phyloP scores from a whole-genome alignment of 441 rosid species.

The Gossypium trilobum region DNA sequence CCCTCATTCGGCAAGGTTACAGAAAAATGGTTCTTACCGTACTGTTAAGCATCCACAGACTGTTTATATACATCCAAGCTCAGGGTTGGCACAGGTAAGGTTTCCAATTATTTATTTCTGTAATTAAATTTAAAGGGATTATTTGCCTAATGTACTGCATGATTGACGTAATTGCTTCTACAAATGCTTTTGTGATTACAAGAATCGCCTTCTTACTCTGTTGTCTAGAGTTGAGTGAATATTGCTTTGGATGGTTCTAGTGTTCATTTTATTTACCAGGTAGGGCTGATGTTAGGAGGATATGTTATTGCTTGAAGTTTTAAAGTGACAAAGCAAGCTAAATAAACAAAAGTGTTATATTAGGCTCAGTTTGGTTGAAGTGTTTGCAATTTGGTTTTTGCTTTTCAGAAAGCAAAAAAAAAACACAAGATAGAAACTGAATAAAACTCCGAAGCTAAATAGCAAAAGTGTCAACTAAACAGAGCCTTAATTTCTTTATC shows the following conservation, averaged over 20 bases:
- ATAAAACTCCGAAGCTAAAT: neutral
- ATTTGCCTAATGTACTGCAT: neutral
- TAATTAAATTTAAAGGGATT: neutral
- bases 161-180: neutral
- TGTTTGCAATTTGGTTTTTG: neutral
- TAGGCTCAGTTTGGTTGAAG: neutral
- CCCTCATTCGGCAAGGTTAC: conserved; percentile 84
- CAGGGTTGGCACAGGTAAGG: conserved; percentile 83
- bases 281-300: neutral
- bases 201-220: neutral
- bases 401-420: neutral
- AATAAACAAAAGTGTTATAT: neutral
- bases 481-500: neutral
- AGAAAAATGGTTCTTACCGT: conserved; percentile 80
- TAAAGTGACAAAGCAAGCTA: neutral
- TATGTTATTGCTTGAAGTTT: neutral
- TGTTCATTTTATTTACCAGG: neutral
- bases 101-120: neutral
- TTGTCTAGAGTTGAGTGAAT: neutral
- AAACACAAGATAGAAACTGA: neutral
- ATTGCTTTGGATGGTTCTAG: neutral
- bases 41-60: conserved; percentile 93
- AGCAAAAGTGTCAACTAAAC: neutral
- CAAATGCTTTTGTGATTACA: neutral
- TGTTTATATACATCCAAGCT: conserved; percentile 86